A percentile compares a stretch with the other conserved stretches of the same genome.
phyloP scores from a whole-genome alignment of 1,284 basidiomycete genomes.

The Rhodotorula sp. region DNA sequence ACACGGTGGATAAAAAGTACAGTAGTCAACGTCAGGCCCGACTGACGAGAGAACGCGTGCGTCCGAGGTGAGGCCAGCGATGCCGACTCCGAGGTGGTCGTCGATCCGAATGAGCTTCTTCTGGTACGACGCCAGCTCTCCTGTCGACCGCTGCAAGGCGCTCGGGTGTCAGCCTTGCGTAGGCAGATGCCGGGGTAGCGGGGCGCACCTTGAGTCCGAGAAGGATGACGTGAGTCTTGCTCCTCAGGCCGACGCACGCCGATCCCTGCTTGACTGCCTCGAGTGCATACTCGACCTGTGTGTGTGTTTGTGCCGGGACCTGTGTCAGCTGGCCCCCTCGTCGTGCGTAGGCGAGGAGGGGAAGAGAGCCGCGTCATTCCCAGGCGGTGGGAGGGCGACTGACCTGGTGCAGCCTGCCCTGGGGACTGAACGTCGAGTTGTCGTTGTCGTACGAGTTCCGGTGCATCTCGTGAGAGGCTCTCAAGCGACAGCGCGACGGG shows the following conservation, averaged over 20 bases:
- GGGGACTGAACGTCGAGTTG: constrained; percentile 93
- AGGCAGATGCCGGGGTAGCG: not conserved
- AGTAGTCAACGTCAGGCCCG: not conserved
- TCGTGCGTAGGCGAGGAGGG: constrained; percentile 47
- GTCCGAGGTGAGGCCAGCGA: constrained; percentile 96
- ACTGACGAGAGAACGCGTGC: constrained; percentile 88
- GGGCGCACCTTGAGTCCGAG: constrained; percentile 77
- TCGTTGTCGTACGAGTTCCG: constrained; percentile 43
- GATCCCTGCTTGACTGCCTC: constrained; percentile 99
- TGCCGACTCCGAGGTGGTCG: constrained; percentile 97
- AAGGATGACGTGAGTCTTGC: constrained; percentile 90
- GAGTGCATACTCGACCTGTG: constrained; percentile 96
- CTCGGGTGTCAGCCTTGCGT: not conserved
- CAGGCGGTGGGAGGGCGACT: not conserved
- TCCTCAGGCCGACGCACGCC: constrained; percentile 91
- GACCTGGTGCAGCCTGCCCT: constrained; percentile 63
- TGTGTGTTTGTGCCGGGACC: not conserved
- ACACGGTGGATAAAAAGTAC: too few relatives aligned
- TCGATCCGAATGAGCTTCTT: constrained; percentile 99
- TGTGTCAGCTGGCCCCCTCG: not conserved
- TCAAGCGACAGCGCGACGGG: too few relatives aligned
- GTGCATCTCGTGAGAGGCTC: constrained; percentile 20
- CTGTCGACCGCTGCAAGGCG: constrained; percentile 78
- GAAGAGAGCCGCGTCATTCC: constrained; percentile 10
- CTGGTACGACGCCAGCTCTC: constrained; percentile 96